phyloP scores from a whole-genome alignment of 352 stramenopile species.

The Sclerospora graminicola region DNA sequence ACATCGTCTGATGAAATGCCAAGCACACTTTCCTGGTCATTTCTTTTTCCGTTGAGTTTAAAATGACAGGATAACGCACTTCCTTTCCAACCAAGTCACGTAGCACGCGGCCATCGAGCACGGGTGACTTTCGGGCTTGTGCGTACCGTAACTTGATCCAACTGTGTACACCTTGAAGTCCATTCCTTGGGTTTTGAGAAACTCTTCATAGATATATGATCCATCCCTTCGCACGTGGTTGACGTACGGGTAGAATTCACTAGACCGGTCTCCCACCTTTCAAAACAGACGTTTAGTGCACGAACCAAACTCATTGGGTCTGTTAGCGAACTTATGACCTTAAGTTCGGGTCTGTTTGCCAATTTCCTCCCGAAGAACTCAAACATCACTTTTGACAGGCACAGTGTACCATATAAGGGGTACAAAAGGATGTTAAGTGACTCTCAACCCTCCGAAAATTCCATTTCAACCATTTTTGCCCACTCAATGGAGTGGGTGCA shows the following conservation, averaged over 20 bases:
- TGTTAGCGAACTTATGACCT: too few species aligned
- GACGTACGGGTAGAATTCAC: constrained; percentile 95
- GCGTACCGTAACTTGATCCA: constrained; percentile 97
- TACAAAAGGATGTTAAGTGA: too few species aligned
- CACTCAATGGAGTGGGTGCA: too few species aligned
- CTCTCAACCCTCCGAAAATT: too few species aligned
- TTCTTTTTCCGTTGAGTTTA: constrained; percentile 97
- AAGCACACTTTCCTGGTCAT: constrained; percentile 92
- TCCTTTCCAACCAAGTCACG: constrained; percentile 97
- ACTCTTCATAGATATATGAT: constrained; percentile 97
- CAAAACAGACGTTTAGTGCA: constrained; percentile 98
- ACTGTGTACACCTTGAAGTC: constrained; percentile 99
- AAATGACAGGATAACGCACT: constrained; percentile 97
- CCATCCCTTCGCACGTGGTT: constrained; percentile 93
- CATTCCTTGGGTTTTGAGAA: constrained; percentile 98
- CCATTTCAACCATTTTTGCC: too few species aligned
- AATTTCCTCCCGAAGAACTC: too few species aligned
- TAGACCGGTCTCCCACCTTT: constrained; percentile 91
- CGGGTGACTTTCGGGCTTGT: constrained; percentile 97
- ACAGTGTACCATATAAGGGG: too few species aligned
- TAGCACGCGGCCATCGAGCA: constrained; percentile 92
- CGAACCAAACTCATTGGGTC: too few species aligned
- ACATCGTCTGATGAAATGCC: constrained; percentile 98
- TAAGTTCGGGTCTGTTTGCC: too few species aligned
- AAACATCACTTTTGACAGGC: too few species aligned